These are phyloP conservation scores for Russula earlei DNA, from an alignment of 768 basidiomycete species.

Conservation along the genomic window DNA sequence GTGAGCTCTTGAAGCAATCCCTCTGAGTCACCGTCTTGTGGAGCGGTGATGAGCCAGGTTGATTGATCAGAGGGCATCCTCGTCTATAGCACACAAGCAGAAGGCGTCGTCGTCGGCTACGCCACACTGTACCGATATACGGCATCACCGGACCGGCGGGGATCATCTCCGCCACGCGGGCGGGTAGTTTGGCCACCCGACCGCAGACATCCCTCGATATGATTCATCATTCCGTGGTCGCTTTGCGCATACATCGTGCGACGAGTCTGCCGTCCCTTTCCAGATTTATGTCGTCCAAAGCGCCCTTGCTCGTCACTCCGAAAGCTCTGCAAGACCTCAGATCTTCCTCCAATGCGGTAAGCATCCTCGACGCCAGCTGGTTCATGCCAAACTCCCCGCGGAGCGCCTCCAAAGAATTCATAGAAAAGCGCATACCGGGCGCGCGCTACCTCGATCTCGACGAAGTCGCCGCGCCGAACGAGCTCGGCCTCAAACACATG, in stretches of 20 bases:
- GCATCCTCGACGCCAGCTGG: constrained; percentile 76
- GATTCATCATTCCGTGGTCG: neutral
- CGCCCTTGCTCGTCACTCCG: constrained; percentile 28
- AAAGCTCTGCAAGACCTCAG: constrained; percentile 25
- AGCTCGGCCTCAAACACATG: constrained; percentile 88
- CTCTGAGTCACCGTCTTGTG: constrained; percentile 78
- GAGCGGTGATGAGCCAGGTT: constrained; percentile 86
- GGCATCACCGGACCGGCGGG: neutral
- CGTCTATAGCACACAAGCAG: neutral
- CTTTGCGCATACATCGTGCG: neutral
- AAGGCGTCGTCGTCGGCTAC: no score
- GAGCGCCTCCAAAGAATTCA: constrained; percentile 60
- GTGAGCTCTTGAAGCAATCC: constrained; percentile 57
- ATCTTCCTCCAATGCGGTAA: constrained; percentile 24
- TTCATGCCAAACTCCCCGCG: constrained; percentile 86
- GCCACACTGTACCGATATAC: no score
- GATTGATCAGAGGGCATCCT: constrained; percentile 92
- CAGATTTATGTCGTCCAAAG: constrained; percentile 14
- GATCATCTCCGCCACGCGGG: neutral
- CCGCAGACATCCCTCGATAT: neutral
- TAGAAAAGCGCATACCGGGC: constrained; percentile 54
- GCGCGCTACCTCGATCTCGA: constrained; percentile 77
- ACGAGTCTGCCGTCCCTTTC: neutral
- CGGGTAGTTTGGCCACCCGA: neutral
- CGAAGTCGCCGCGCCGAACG: constrained; percentile 60